Conservation (phyloP, 305 asterid species). For the Solanum aculeatissimum region DNA sequence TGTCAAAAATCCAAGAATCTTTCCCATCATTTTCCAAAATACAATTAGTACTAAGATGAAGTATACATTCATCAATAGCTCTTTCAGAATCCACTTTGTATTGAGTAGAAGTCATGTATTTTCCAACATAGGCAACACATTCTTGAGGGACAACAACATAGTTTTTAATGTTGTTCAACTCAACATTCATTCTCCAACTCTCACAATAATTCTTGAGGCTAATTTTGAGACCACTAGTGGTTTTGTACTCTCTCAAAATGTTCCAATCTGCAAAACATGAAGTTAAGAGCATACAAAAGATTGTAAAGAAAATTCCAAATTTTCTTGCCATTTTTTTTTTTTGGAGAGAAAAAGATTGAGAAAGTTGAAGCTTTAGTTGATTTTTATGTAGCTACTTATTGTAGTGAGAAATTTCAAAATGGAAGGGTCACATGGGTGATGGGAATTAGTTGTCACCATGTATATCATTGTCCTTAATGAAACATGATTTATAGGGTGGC, state of each 20-base stretch:
- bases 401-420: neutral
- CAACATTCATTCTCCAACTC: conserved; percentile 73
- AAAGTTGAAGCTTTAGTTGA: neutral
- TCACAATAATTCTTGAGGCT: conserved; percentile 60
- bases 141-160: conserved; percentile 58
- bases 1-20: conserved; percentile 59
- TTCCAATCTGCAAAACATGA: conserved; percentile 45
- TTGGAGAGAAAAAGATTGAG: neutral
- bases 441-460: conserved; percentile 12
- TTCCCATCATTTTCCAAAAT: conserved; percentile 40
- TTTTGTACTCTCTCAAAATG: conserved; percentile 28
- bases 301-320: conserved; percentile 11
- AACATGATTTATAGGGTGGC: conserved; percentile 14
- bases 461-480: neutral
- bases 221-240: conserved; percentile 27
- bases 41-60: conserved; percentile 35
- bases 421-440: conserved; percentile 14
- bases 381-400: neutral
- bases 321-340: conserved; percentile 22
- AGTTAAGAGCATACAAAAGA: conserved; percentile 16
- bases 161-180: conserved; percentile 44
- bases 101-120: conserved; percentile 63
- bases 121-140: conserved; percentile 39
- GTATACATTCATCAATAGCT: conserved; percentile 38
- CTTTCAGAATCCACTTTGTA: conserved; percentile 53